Base-by-base conservation (phyloP, 108 stramenopile genomes). In the Nitzschia palea region DNA sequence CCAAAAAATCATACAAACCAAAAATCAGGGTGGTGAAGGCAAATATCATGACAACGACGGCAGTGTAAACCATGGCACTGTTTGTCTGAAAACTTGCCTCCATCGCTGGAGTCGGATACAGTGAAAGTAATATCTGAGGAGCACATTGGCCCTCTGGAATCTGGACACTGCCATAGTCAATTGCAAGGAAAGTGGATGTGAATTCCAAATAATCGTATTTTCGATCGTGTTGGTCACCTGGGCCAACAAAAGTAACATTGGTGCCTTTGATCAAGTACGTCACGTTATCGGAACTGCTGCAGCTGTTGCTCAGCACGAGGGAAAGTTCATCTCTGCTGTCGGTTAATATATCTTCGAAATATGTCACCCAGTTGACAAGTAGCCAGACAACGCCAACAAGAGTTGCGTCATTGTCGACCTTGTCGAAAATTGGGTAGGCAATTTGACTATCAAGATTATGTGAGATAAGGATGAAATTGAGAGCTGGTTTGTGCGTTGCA, bases 1-100 rank as follows among this genome's bases (percentile, higher is more conserved):
- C 60, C 8, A 62, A 44, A 42, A 22, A 62, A 26, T 62, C 60
- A 25, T 43, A 62, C 6, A 62, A 42, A 10, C 42, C 9, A 23
- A 62, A 62, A 18, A 44, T 22, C 4, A 44, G 5, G 42, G 42
- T 26, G 6, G 60, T 62, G 42, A 62, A 62, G 20, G 22, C 14
- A 28, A 62, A 62, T 12, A 62, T 44, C 20, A 20, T 42, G 28
- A 62, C 6, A 22, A 62, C 60, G n/a, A 43, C 23, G 18, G 20
- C 60, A 6, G 42, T 28, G 40, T 45, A 62, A 5, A 62, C 6
- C 14, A 17, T 12, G 4, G 60, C n/a, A 5, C 22, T 44, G 4
- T 12, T 23, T 5, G 40, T 62, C 9, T 26, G 4, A 22, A 27
- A 62, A 40, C 4, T 22, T 10, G 42, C 60, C 28, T 62, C 60